These are phyloP conservation scores for Pelagophyceae sp. DNA, from an alignment of 352 stramenopile species.

Conservation along the genomic window DNA sequence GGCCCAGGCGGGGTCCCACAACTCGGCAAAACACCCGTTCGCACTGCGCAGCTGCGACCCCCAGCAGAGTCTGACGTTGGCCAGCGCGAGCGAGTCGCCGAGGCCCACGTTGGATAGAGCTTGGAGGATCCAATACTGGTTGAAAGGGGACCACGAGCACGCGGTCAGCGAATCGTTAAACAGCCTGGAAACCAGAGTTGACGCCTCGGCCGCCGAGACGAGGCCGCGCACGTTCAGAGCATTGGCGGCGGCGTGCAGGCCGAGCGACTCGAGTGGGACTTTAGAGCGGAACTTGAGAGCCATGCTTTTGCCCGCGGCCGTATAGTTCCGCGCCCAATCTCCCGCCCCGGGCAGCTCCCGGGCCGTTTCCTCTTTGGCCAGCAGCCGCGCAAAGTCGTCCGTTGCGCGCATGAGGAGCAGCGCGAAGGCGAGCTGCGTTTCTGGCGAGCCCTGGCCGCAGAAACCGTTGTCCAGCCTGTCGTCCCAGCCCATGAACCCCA, in stretches of 20 bases:
- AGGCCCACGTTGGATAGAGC: constrained; percentile 23
- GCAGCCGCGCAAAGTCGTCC: constrained; percentile 21
- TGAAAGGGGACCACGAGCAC: constrained; percentile 36
- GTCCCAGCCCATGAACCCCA: constrained; percentile 39
- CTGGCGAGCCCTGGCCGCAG: constrained; percentile 30
- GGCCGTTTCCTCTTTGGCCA: constrained; percentile 12
- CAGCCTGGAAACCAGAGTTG: constrained; percentile 21
- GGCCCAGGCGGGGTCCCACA: constrained; percentile 30
- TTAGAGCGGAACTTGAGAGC: constrained; percentile 13
- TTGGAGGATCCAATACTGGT: constrained; percentile 39
- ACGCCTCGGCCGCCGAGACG: constrained; percentile 21
- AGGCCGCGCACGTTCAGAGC: constrained; percentile 29
- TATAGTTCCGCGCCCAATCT: constrained; percentile 9
- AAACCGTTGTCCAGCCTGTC: constrained; percentile 35
- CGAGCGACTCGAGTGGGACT: constrained; percentile 27
- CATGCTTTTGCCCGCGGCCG: constrained; percentile 13
- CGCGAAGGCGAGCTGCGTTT: constrained; percentile 32
- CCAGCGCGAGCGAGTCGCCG: constrained; percentile 33
- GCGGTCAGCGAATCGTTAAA: constrained; percentile 30
- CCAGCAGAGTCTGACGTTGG: constrained; percentile 35
- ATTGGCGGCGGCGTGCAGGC: constrained; percentile 34
- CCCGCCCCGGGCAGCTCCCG: background rate
- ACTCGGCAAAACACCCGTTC: constrained; percentile 38
- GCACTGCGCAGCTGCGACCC: constrained; percentile 25
- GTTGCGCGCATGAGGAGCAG: constrained; percentile 28